Evolutionary conservation across 169 alveolate genomes (phyloP).

Genomic region (Cryptosporidium baileyi): DNA sequence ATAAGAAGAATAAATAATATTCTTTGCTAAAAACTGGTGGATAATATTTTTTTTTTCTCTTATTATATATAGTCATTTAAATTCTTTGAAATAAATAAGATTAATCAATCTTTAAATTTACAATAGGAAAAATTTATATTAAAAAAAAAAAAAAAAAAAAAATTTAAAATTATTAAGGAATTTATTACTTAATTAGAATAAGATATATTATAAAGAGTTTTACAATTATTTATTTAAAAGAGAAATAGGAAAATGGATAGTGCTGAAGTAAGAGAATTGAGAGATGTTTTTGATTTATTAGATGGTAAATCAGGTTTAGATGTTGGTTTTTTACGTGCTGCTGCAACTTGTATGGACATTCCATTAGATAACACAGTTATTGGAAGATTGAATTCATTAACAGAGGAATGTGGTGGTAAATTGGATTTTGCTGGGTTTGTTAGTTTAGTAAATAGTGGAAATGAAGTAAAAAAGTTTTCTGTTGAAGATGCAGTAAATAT

Average conservation of each 20-base stretch:
- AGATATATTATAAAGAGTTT: too few relatives aligned
- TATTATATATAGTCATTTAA: too few relatives aligned
- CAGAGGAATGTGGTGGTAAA: constrained; percentile 68
- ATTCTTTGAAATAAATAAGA: too few relatives aligned
- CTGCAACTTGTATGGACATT: constrained; percentile 69
- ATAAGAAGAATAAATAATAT: too few relatives aligned
- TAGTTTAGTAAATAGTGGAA: constrained; percentile 52
- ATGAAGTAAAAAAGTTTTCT: constrained; percentile 30
- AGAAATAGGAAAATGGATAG: constrained; percentile 37
- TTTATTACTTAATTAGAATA: too few relatives aligned
- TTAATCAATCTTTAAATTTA: too few relatives aligned
- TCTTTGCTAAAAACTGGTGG: too few relatives aligned
- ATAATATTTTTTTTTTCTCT: too few relatives aligned
- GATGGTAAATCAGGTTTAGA: constrained; percentile 66
- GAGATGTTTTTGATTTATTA: constrained; percentile 58
- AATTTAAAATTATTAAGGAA: too few relatives aligned
- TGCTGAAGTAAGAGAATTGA: constrained; percentile 52
- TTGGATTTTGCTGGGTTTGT: constrained; percentile 69
- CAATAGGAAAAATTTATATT: too few relatives aligned
- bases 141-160: too few relatives aligned
- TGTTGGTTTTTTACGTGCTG: constrained; percentile 61
- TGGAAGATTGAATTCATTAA: constrained; percentile 51
- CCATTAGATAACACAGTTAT: constrained; percentile 58
- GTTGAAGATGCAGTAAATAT: constrained; percentile 65
- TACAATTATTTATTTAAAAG: too few relatives aligned